Evolutionary conservation across 2,329 filamentous ascomycete species (phyloP), one percentile per base, ranked within the genome.

Genomic region (Coniosporium tulheliwenetii): DNA sequence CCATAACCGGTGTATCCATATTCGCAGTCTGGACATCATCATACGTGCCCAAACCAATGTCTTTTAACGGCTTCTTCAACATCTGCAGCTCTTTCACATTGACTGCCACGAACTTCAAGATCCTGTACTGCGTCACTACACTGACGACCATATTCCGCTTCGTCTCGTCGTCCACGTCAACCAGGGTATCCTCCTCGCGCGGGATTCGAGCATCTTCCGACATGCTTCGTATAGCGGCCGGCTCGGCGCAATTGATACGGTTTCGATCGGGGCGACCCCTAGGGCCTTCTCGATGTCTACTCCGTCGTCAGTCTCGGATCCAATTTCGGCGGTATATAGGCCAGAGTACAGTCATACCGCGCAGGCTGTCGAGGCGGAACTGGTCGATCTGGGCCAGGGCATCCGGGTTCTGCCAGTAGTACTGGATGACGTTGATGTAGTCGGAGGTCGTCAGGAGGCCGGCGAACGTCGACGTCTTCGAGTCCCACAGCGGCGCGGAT

Each of bases 351-450:
- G 39, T 52, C 68, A 44, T 68, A 93, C 87, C 85, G 73, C 89
- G 76, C 43, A 98, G 73, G 56, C 85, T 94, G 64, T 84, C 89
- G 46, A 98, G 66, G 37, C 85, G 80, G 59, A 98, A 95, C 60
- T 94, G 84, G 50, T 96, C 91, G 52, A 98, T 83, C 56, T 89
- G 79, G 48, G 79, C 77, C 45, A 96, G 74, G 43, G 87, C 82
- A 49, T 93, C 85, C 2, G 89, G 91, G 52, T 91, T 93, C 62
- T 96, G 87, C 70, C 86, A 95, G 68, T 98, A 96, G 64, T 98
- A 98, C 60, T 96, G 89, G 34, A 98, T 93, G 43, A 98, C 81
- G 56, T 98, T 98, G 65, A 98, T 93, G 60, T 91, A 98, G 64
- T 98, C 91, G 45, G 86, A 93, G 47, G 86, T 91, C 26, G 91